Evolutionary conservation across 1,284 basidiomycete species (phyloP), one percentile per base, ranked within the genome.

Genomic region (Rhizopogon hawkerae): DNA sequence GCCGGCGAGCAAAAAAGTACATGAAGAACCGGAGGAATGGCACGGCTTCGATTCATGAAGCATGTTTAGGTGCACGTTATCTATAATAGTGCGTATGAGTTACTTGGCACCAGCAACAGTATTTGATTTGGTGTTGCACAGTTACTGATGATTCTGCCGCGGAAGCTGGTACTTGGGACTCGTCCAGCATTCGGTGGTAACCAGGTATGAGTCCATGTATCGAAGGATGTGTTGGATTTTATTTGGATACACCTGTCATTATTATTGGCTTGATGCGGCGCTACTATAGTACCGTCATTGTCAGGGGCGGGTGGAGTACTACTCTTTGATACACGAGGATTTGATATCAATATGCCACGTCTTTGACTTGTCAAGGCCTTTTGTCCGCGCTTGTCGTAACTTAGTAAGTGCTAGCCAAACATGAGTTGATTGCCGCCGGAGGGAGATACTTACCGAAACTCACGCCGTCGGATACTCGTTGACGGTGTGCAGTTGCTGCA

Each of bases 21-120:
- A 51, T 42, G 36, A 44, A 18, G 52, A 52, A 8, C 5, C 9
- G 29, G 51, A 52, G 11, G 65, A 68, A 38, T 66, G 64, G 62
- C 21, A 7, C 10, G 62, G 65, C 3, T 55, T 66, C 41, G 37
- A 47, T 13, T 51, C 47, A 7, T 65, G 48, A 63, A n/a, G 5
- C 26, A 24, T 24, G 21, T 21, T 3, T 18, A 11, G 31, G 23
- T 33, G 13, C 29, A 9, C 13, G 36, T 11, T 14, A 26, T 14
- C 36, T 18, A 8, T 29, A 16, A 14, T 3, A 29, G 14, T 41
- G 14, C 24, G 29, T 42, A 42, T 31, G 29, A 10, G 29, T 31
- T 11, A 9, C 26, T 29, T 29, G 26, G 26, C 26, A 29, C 8
- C 9, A 26, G 2, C 26, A 23, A 9, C 26, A 26, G 9, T 7